Conservation (phyloP, 2,329 filamentous ascomycete species). For the Dothistroma pini region DNA sequence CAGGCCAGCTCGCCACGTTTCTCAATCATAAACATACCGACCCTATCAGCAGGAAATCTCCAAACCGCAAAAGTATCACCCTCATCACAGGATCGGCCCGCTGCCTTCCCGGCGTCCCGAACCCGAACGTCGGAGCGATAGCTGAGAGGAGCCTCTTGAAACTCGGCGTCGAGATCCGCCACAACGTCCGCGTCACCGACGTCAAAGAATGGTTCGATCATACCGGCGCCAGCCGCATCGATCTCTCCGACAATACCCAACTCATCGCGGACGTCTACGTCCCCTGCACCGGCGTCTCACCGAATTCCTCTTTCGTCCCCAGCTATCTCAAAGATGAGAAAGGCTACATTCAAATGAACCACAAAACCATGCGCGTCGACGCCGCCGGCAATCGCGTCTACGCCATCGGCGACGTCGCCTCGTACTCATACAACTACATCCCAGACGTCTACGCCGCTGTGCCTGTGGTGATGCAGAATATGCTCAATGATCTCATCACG, state of each 20-base stretch:
- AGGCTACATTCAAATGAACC: constrained; percentile 30
- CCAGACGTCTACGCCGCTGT: constrained; percentile 37
- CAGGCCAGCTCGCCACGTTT: constrained; percentile 37
- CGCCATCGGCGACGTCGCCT: constrained; percentile 37
- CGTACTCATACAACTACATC: constrained; percentile 33
- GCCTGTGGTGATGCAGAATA: constrained; percentile 35
- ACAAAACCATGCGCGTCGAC: constrained; percentile 31
- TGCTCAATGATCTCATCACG: constrained; percentile 34
- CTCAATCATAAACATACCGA: constrained; percentile 28
- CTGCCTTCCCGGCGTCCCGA: constrained; percentile 32
- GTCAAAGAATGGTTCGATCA: constrained; percentile 23
- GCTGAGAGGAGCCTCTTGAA: constrained; percentile 34
- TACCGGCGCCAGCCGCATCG: constrained; percentile 23
- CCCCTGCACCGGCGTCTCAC: constrained; percentile 34
- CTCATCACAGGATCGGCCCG: constrained; percentile 32
- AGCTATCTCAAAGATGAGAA: constrained; percentile 25
- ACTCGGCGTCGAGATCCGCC: constrained; percentile 33
- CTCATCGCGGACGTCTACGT: constrained; percentile 38
- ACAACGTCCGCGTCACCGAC: constrained; percentile 28
- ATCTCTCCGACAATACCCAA: constrained; percentile 31
- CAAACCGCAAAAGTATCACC: constrained; percentile 30
- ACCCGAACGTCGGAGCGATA: constrained; percentile 24
- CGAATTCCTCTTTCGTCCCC: constrained; percentile 35
- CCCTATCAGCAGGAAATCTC: constrained; percentile 12
- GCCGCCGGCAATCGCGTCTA: constrained; percentile 33